Base-by-base conservation (phyloP, 1,139 yeast species). In the Debaryomyces robertsiae region DNA sequence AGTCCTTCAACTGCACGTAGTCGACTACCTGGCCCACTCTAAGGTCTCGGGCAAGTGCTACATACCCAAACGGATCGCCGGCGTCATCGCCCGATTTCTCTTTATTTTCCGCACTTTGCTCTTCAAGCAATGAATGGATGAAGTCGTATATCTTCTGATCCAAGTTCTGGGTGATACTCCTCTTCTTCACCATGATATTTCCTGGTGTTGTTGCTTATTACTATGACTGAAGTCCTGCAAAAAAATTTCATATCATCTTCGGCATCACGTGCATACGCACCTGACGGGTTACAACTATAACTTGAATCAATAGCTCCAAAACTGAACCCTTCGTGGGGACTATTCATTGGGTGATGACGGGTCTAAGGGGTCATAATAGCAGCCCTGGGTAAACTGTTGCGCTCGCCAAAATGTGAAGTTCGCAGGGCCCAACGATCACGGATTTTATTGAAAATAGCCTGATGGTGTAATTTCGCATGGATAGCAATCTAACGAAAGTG, bases 31-130 rank as follows among this genome's bases (percentile, higher is more conserved):
- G 86, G 3, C 65, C 52, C 1, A 67, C 56, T 9, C 67, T 67
- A 37, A 85, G 60, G 48, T 84, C 84, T 49, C 72, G 72, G 1
- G 90, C 91, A 19, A 82, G 65, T 2, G 81, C 87, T 6, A 79
- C 66, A 53, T 67, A 54, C 36, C 66, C 58, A 50, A 63, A 59
- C 19, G 70, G 66, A 5, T 60, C 60, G 30, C 53, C 56, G 13
- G 58, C 57, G 33, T 58, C 64, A 30, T 46, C 52, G 3, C 41
- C 45, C 13, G 46, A 36, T 11, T 43, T 42, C 34, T 56, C 51
- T 49, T 72, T 67, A 43, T 73, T 76, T 29, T 65, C 73, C 9
- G 64, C 63, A 1, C 83, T 75, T 50, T 70, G 71, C 42, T 76
- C 79, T 28, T 78, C 82, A 22, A 81, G 61, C 32, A 81, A 61